Conservation (phyloP, 2,329 filamentous ascomycete species). For the Amphichorda felina region DNA sequence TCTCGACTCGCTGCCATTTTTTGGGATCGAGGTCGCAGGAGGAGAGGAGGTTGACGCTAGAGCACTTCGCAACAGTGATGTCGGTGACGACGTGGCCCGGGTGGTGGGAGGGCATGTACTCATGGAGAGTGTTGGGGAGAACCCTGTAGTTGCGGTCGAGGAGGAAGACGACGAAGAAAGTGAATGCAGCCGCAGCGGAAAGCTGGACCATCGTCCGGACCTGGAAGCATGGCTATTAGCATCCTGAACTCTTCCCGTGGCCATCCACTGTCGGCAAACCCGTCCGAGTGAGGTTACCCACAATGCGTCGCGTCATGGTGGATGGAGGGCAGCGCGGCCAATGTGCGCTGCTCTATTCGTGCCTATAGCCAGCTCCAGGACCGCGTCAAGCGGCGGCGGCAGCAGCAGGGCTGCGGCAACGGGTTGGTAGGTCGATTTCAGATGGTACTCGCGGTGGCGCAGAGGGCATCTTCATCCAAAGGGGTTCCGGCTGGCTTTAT, state of each 20-base stretch:
- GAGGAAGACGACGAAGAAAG: slow-evolving; percentile 63
- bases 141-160: slow-evolving; percentile 84
- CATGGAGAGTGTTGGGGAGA: slow-evolving; percentile 74
- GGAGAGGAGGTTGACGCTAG: slow-evolving; percentile 60
- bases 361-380: no score
- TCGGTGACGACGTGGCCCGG: slow-evolving; percentile 79
- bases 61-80: slow-evolving; percentile 67
- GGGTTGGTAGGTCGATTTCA: not conserved
- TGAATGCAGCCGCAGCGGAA: slow-evolving; percentile 49
- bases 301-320: slow-evolving; percentile 25
- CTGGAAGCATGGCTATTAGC: slow-evolving; percentile 18
- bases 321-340: not conserved
- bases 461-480: not conserved
- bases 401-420: not conserved
- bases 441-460: not conserved
- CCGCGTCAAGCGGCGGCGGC: not conserved
- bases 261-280: no score
- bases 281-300: no score
- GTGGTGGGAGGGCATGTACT: slow-evolving; percentile 76
- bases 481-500: no score
- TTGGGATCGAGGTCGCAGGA: slow-evolving; percentile 62
- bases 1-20: slow-evolving; percentile 74
- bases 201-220: slow-evolving; percentile 67
- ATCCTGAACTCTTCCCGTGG: no score
- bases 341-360: not conserved